Conservation (phyloP, 2,329 filamentous ascomycete genomes). For the Exophiala sp. region DNA sequence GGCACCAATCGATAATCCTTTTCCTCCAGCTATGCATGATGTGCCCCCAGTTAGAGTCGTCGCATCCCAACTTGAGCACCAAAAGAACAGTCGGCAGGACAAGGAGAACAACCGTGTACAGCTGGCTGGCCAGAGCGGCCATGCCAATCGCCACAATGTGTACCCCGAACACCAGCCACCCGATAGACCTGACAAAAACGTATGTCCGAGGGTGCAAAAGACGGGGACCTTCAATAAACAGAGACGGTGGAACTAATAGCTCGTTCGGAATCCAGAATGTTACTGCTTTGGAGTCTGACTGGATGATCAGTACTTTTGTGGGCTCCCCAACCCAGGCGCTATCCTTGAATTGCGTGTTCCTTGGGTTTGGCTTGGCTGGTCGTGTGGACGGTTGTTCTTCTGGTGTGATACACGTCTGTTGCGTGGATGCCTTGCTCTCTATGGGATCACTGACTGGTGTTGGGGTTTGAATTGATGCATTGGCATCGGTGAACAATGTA, state of each 20-base stretch:
- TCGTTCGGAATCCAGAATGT: conserved; percentile 21
- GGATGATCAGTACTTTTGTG: conserved; percentile 19
- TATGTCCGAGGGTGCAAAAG: conserved; percentile 16
- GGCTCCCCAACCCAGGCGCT: not conserved
- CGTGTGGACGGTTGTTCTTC: not conserved
- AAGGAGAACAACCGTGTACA: conserved; percentile 20
- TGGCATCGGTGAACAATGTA: not conserved
- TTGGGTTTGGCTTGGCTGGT: not conserved
- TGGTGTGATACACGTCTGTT: not conserved
- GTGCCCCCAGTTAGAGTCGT: conserved; percentile 20
- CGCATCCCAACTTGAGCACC: conserved; percentile 17
- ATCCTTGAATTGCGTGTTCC: not conserved
- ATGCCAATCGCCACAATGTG: conserved; percentile 24
- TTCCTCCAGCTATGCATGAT: conserved; percentile 9
- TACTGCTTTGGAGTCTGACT: conserved; percentile 19
- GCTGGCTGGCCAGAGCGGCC: conserved; percentile 18
- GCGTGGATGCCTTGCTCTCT: not conserved
- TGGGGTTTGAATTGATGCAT: not conserved
- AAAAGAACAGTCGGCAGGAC: conserved; percentile 19
- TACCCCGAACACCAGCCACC: conserved; percentile 23
- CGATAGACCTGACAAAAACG: conserved; percentile 11
- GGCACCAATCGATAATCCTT: not conserved
- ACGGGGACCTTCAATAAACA: conserved; percentile 15
- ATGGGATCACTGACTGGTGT: not conserved
- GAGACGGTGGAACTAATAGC: conserved; percentile 14